Evolutionary conservation across 129 eudicot genomes (phyloP).

Genomic region (Logfia minima): DNA sequence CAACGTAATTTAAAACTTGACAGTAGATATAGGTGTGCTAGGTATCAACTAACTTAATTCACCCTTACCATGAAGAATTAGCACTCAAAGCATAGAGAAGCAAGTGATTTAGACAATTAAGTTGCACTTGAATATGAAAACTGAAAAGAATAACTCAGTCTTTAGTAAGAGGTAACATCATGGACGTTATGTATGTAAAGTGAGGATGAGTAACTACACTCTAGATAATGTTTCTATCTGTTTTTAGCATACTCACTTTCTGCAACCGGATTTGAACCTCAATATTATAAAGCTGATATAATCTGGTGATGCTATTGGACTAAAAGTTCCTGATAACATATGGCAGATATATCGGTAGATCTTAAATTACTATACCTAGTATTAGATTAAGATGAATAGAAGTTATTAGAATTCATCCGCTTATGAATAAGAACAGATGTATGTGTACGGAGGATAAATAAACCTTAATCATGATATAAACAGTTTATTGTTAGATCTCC

Average conservation of each 20-base stretch:
- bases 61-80: too few relatives aligned
- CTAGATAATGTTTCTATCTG: not conserved
- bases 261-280: not conserved
- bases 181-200: constrained; percentile 5
- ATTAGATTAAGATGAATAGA: not conserved
- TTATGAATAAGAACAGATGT: not conserved
- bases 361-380: not conserved
- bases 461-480: not conserved
- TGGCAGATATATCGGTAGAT: not conserved
- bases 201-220: not conserved
- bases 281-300: not conserved
- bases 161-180: not conserved
- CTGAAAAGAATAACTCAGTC: not conserved
- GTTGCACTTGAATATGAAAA: too few relatives aligned
- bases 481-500: not conserved
- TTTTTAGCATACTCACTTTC: not conserved
- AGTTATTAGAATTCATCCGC: not conserved
- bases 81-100: not conserved
- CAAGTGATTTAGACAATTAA: not conserved
- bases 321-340: constrained; percentile 8
- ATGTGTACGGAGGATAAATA: constrained; percentile 3
- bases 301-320: not conserved
- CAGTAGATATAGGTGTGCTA: not conserved
- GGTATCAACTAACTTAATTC: not conserved
- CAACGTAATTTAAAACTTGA: too few relatives aligned